Base-by-base conservation (phyloP, 2,329 filamentous ascomycete species). In the Claviceps sorghi region DNA sequence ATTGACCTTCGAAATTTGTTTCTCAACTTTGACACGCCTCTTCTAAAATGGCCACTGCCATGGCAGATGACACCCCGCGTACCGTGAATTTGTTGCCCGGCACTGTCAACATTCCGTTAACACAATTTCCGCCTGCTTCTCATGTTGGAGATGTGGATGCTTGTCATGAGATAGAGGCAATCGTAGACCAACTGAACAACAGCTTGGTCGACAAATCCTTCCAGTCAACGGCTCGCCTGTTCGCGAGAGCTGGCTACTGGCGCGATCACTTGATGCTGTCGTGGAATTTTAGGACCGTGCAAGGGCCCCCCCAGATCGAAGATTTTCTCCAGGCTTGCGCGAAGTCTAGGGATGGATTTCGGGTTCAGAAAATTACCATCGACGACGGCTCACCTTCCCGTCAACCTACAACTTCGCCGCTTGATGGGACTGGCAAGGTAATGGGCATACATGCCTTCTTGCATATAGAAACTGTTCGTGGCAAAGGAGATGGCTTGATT, bases 381-480 rank as follows among this genome's bases (percentile, higher is more conserved):
- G 76, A 79, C 48, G 62, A 64, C 0, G 72, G 69, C n/a, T 65
- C 71, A 0, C 58, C 69, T 0, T 65, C 67, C n/a, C 68, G 70
- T 8, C 61, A 68, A 0, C 77, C 79, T 0, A 64, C 68, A 38
- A 54, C 70, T 1, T 61, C 66, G 0, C 63, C 72, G 0, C 69
- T 84, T 4, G 79, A 82, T 58, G 69, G 64, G 0, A 62, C 67
- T 1, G 73, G 70, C n/a, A 65, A 69, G 21, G 72, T 72, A 13
- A 68, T 67, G 36, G 78, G 78, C 1, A 66, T 87, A 0, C 70
- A 76, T 48, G 77, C 78, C 53, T 83, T 80, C 57, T 65, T 83
- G 49, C 71, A 62, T 0, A 65, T 82, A 21, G 69, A 76, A 2
- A 82, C 77, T 0, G 65, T 69, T 5, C 58, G 77, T 1, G 82